Evolutionary conservation across 176 grass and related monocot species (phyloP), one percentile per base, ranked within the genome.

Genomic region (Raddia guianensis): DNA sequence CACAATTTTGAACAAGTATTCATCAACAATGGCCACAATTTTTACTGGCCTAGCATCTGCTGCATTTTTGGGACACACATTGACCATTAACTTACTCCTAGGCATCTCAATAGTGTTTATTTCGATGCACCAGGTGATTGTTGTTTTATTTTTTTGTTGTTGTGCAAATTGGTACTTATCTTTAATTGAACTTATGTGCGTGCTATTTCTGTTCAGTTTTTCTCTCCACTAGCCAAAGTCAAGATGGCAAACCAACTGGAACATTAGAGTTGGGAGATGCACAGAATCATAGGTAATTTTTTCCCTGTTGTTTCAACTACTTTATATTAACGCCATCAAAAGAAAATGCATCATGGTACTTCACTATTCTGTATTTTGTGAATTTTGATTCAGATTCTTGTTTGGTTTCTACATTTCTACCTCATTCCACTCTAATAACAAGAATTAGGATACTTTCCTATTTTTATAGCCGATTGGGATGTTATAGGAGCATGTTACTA

Each of bases 1-100:
- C 75, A 95, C 92, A 64, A 95, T 99, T 82, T 88, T 99, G 86
- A 98, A 98, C 88, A 98, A 98, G 73, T 98, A 98, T 81, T 98
- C 96, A 35, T 98, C 96, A 68, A 98, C 96, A 12, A 92, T 98
- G 82, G 96, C 96, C 46, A 98, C 96, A 15, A 95, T 98, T 84
- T 98, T 98, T 80, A 98, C 96, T 61, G 92, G 96, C 46, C 75
- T 98, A 84, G 92, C 92, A 72, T 98, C 96, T 42, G 96, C 92
- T 65, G 86, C 84, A 68, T 93, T 98, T 80, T 89, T 98, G 83
- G 96, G 92, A 70, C 96, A 98, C 86, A 80, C 92, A 33, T 87
- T 98, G 70, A 98, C 95, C 8, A 83, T 98, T 81, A 98, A 98
- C 79, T 98, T 98, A 82, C 83, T 98, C 42, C 80, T 98, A 68